Evolutionary conservation across 2,329 filamentous ascomycete species (phyloP).

Genomic region (Boeremia lycopersici): DNA sequence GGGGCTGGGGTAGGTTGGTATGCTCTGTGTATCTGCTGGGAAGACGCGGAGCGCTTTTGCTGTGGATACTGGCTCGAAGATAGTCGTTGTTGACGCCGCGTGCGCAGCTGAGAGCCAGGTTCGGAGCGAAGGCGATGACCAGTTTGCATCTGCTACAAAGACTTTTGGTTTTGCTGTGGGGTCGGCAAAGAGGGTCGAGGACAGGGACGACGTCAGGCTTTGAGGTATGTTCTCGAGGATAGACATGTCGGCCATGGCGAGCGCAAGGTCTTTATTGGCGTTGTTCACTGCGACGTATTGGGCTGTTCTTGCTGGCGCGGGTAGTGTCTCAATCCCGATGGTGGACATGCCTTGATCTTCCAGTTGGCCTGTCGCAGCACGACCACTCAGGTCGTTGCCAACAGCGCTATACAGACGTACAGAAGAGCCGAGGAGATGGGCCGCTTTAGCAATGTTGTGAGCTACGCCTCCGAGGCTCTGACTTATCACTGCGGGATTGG

Average conservation of each 20-base stretch:
- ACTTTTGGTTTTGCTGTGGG: conserved; percentile 63
- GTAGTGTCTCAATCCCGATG: conserved; percentile 60
- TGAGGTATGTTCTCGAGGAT: conserved; percentile 66
- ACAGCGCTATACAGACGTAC: conserved; percentile 81
- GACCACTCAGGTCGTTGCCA: conserved; percentile 79
- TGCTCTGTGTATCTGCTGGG: conserved; percentile 58
- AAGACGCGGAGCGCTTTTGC: conserved; percentile 78
- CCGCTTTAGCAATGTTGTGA: conserved; percentile 86
- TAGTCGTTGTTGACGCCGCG: conserved; percentile 54
- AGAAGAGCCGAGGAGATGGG: conserved; percentile 69
- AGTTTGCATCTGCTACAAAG: conserved; percentile 88
- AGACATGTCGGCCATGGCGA: conserved; percentile 95
- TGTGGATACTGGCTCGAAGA: conserved; percentile 88
- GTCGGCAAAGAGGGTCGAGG: conserved; percentile 19
- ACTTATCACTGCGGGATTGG: conserved; percentile 80
- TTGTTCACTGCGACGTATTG: conserved; percentile 94
- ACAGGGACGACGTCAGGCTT: conserved; percentile 20
- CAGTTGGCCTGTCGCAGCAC: conserved; percentile 72
- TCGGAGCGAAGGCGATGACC: conserved; percentile 69
- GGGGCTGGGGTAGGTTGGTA: conserved; percentile 68
- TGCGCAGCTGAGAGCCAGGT: conserved; percentile 70
- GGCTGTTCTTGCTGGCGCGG: conserved; percentile 68
- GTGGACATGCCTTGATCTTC: conserved; percentile 68
- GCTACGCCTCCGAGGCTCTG: conserved; percentile 91
- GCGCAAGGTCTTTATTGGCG: conserved; percentile 76